Evolutionary conservation across 352 stramenopile species (phyloP).

Genomic region (Pythium aquatile): DNA sequence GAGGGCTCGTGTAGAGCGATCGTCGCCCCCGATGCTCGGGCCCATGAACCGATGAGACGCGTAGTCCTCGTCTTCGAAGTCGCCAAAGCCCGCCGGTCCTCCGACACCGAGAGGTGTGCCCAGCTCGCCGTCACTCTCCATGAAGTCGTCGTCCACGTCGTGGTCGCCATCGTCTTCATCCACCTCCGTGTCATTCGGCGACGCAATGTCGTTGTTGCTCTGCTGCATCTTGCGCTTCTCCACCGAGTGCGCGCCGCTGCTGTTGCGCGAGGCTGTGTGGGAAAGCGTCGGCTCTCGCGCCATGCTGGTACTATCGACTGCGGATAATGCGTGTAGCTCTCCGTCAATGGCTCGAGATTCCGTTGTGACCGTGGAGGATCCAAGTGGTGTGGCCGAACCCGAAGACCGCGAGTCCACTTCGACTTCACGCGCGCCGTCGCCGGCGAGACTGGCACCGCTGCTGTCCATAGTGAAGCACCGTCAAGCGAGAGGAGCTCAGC

Average conservation of each 20-base stretch:
- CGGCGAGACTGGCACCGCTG: neutral
- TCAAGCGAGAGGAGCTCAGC: conserved; percentile 1
- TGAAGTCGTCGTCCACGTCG: conserved; percentile 24
- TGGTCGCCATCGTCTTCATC: conserved; percentile 31
- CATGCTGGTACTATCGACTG: neutral
- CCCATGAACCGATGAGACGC: conserved; percentile 66
- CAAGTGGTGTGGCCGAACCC: neutral
- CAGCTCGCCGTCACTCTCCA: conserved; percentile 40
- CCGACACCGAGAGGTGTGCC: conserved; percentile 58
- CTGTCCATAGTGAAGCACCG: neutral
- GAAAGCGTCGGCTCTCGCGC: conserved; percentile 13
- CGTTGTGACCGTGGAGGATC: conserved; percentile 6
- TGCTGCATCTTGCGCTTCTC: conserved; percentile 4
- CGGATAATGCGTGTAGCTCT: neutral
- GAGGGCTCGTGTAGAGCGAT: conserved; percentile 40
- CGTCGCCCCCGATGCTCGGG: conserved; percentile 44
- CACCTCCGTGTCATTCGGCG: conserved; percentile 26
- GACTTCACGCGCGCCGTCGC: neutral
- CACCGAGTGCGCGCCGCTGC: neutral
- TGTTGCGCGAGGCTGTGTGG: conserved; percentile 3
- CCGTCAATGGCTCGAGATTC: neutral
- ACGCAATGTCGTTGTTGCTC: conserved; percentile 12
- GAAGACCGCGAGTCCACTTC: neutral
- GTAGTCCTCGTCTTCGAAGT: conserved; percentile 41
- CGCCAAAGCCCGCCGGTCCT: conserved; percentile 41